Conservation (phyloP, 768 basidiomycete genomes). For the Collybiopsis confluens region DNA sequence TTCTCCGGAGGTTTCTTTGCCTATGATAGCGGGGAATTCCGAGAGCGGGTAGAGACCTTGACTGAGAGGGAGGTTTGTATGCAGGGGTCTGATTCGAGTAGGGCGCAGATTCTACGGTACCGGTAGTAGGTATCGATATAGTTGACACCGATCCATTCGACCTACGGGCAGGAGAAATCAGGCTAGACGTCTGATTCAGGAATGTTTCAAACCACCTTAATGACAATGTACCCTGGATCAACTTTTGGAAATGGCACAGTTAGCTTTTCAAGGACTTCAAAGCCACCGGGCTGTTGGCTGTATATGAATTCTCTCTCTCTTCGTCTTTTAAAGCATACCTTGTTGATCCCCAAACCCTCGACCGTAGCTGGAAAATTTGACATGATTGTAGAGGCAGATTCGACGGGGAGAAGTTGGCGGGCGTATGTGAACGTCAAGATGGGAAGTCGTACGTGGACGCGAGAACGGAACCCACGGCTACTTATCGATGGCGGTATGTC, state of each 20-base stretch:
- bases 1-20: slow-evolving; percentile 75
- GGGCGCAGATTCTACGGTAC: slow-evolving; percentile 34
- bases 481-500: too few species aligned
- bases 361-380: too few species aligned
- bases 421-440: too few species aligned
- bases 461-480: too few species aligned
- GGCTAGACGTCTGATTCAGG: too few species aligned
- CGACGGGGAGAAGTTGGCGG: too few species aligned
- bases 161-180: slow-evolving; percentile 28
- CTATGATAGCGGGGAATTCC: slow-evolving; percentile 64
- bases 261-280: slow-evolving; percentile 72
- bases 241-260: slow-evolving; percentile 64
- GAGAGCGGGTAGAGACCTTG: slow-evolving; percentile 60
- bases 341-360: too few species aligned
- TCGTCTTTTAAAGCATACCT: too few species aligned
- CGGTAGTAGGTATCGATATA: slow-evolving; percentile 51
- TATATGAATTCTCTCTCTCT: too few species aligned
- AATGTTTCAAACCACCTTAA: slow-evolving; percentile 37
- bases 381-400: too few species aligned
- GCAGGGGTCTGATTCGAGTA: not conserved
- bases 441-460: too few species aligned
- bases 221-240: slow-evolving; percentile 53
- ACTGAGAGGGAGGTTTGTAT: slow-evolving; percentile 25
- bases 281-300: slow-evolving; percentile 67
- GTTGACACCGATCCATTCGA: slow-evolving; percentile 47